These are phyloP conservation scores for Saturnispora hagleri DNA, from an alignment of 805 yeast genomes.

Conservation along the genomic window DNA sequence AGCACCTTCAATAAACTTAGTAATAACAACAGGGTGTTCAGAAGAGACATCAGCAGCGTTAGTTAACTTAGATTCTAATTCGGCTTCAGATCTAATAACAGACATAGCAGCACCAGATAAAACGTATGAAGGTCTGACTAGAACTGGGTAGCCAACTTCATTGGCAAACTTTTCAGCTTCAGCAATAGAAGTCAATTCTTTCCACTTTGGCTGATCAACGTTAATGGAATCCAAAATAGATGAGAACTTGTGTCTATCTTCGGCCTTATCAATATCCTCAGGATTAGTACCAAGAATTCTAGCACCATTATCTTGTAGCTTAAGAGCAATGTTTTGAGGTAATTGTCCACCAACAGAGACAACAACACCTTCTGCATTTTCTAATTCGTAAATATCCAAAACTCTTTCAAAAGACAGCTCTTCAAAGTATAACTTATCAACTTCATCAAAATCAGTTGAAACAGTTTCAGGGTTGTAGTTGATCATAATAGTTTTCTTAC, in stretches of 20 bases:
- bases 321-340: slow-evolving; percentile 92
- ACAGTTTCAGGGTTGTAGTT: slow-evolving; percentile 98
- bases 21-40: slow-evolving; percentile 95
- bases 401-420: slow-evolving; percentile 94
- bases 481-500: slow-evolving; percentile 88
- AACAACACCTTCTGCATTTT: slow-evolving; percentile 80
- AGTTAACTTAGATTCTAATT: slow-evolving; percentile 71
- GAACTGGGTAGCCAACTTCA: slow-evolving; percentile 86
- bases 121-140: slow-evolving; percentile 96
- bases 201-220: slow-evolving; percentile 97
- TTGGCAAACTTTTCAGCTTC: slow-evolving; percentile 84
- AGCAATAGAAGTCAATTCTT: slow-evolving; percentile 76
- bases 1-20: slow-evolving; percentile 93
- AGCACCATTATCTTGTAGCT: slow-evolving; percentile 73
- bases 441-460: slow-evolving; percentile 97
- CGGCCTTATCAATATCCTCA: slow-evolving; percentile 91
- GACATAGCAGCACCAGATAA: slow-evolving; percentile 99
- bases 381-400: slow-evolving; percentile 93
- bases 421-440: slow-evolving; percentile 93
- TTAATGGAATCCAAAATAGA: slow-evolving; percentile 86
- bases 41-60: slow-evolving; percentile 89
- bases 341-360: slow-evolving; percentile 97
- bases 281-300: slow-evolving; percentile 91
- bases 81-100: slow-evolving; percentile 70
- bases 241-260: slow-evolving; percentile 96